Percentiles rank a stretch among this genome's conserved stretches.
These are phyloP conservation scores for Nicotiana benthamiana DNA, from an alignment of 257 asterid genomes.

Conservation along the genomic window DNA sequence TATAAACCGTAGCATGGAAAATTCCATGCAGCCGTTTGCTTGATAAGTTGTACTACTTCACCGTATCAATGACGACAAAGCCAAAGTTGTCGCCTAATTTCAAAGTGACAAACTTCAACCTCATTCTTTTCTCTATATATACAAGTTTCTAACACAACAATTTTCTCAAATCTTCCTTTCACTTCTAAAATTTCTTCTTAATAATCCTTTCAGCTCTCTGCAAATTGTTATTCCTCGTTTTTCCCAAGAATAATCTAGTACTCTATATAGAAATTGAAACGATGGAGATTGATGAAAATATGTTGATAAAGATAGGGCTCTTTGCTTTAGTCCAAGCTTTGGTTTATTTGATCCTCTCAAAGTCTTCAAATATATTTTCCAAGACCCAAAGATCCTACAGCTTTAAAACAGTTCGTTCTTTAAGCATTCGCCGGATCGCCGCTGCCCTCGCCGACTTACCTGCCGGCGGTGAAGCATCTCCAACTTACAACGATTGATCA, in stretches of 20 bases:
- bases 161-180: neutral
- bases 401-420: slow-evolving; percentile 48
- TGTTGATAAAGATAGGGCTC: slow-evolving; percentile 41
- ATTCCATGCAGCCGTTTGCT: neutral
- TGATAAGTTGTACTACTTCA: neutral
- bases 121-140: neutral
- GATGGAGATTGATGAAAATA: slow-evolving; percentile 31
- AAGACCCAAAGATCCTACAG: slow-evolving; percentile 39
- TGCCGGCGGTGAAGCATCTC: slow-evolving; percentile 45
- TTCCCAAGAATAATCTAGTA: neutral
- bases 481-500: slow-evolving; percentile 6
- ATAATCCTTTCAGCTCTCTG: neutral
- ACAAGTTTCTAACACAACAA: neutral
- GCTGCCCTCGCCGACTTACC: slow-evolving; percentile 57
- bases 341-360: slow-evolving; percentile 50
- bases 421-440: slow-evolving; percentile 70
- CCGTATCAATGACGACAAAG: neutral
- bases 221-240: neutral
- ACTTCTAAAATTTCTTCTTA: neutral
- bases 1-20: neutral
- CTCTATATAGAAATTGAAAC: neutral
- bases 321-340: slow-evolving; percentile 58
- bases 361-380: slow-evolving; percentile 61
- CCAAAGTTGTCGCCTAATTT: neutral
- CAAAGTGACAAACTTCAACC: neutral